A percentile compares a stretch with the other conserved stretches of the same genome.
Evolutionary conservation across 129 eudicot genomes (phyloP).

Genomic region (Logfia minima): DNA sequence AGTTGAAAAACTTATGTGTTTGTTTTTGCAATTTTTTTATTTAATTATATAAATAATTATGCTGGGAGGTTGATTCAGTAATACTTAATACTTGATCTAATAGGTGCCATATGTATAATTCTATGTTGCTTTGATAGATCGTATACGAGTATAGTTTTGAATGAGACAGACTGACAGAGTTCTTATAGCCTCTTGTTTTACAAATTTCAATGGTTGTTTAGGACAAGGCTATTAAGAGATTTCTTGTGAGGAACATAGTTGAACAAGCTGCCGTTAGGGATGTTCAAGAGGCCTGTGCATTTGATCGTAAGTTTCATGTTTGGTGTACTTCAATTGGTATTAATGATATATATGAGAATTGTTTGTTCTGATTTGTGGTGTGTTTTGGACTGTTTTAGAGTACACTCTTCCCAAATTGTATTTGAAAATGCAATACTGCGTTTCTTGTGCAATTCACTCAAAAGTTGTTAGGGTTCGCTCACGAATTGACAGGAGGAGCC

Average conservation of each 20-base stretch:
- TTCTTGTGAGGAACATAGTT: slow-evolving; percentile 78
- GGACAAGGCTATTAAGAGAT: slow-evolving; percentile 79
- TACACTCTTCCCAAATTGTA: slow-evolving; percentile 71
- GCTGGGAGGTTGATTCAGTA: no score
- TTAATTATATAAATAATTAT: no score
- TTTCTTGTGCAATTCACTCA: slow-evolving; percentile 77
- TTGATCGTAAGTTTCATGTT: slow-evolving; percentile 41
- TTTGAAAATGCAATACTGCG: slow-evolving; percentile 68
- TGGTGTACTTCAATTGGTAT: neutral
- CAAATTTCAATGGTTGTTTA: slow-evolving; percentile 8
- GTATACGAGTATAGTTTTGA: neutral
- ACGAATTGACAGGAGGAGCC: slow-evolving; percentile 57
- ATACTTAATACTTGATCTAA: neutral
- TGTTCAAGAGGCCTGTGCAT: slow-evolving; percentile 78
- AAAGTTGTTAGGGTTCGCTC: slow-evolving; percentile 71
- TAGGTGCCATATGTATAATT: neutral
- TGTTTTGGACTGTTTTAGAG: slow-evolving; percentile 25
- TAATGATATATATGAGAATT: neutral
- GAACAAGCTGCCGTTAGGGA: slow-evolving; percentile 83
- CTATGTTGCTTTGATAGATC: neutral
- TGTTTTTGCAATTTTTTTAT: no score
- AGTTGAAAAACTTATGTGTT: neutral
- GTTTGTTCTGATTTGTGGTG: neutral
- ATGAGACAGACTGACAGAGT: neutral
- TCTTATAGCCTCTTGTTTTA: no score